Evolutionary conservation across 371 early-diverging fungal species (phyloP).

Genomic region (Lichtheimia ramosa): DNA sequence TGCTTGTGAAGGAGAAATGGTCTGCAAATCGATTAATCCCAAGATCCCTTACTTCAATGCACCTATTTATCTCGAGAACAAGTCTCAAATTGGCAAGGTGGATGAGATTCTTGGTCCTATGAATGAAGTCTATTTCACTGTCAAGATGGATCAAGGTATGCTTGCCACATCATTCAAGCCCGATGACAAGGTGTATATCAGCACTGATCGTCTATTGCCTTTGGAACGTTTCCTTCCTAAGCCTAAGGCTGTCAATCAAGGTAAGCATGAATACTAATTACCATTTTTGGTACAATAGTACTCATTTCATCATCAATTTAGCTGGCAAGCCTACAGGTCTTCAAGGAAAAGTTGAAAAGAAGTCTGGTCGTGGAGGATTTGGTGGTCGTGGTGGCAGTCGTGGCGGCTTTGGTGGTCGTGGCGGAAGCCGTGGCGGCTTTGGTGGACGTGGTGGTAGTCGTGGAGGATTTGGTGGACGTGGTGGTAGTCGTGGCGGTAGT

Average conservation of each 20-base stretch:
- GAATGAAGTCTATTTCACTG: constrained; percentile 96
- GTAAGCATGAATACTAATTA: constrained; percentile 29
- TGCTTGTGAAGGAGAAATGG: constrained; percentile 96
- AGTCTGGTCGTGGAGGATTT: constrained; percentile 47
- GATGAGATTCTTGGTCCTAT: constrained; percentile 99
- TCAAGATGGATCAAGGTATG: constrained; percentile 94
- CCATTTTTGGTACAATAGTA: background rate
- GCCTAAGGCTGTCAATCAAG: constrained; percentile 74
- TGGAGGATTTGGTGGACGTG: constrained; percentile 12
- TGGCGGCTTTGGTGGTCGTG: constrained; percentile 20
- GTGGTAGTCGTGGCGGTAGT: constrained; percentile 25
- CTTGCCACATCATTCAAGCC: constrained; percentile 89
- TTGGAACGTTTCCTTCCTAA: constrained; percentile 96
- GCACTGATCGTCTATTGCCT: constrained; percentile 91
- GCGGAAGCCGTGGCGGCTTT: constrained; percentile 31
- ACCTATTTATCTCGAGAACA: constrained; percentile 95
- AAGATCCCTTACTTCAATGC: constrained; percentile 99
- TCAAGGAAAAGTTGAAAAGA: constrained; percentile 55
- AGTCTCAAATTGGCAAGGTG: constrained; percentile 98
- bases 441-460: constrained; percentile 20
- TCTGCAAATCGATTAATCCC: constrained; percentile 87
- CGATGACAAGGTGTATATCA: constrained; percentile 91
- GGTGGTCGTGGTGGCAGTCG: constrained; percentile 36
- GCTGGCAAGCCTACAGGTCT: constrained; percentile 43
- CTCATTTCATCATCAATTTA: background rate